phyloP scores from a whole-genome alignment of 441 rosid genomes.

The Euphorbia schlechtendalii region DNA sequence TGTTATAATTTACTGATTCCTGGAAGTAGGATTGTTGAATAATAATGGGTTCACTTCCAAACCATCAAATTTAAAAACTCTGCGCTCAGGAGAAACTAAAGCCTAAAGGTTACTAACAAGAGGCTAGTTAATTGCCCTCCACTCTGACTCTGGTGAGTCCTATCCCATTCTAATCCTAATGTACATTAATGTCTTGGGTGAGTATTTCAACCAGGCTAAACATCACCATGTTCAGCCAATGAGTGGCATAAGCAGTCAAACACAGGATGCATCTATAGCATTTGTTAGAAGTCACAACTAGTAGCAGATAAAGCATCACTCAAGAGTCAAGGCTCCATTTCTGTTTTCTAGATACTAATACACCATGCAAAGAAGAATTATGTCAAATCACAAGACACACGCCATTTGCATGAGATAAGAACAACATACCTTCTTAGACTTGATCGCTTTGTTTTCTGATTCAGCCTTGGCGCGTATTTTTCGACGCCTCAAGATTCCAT shows the following conservation, averaged over 20 bases:
- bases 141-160: neutral
- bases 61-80: neutral
- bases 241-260: slow-evolving; percentile 1
- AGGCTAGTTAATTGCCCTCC: neutral
- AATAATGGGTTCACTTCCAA: neutral
- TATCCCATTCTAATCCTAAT: neutral
- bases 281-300: neutral
- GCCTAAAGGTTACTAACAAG: neutral
- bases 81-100: neutral
- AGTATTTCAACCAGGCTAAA: no score
- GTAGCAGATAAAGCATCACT: no score
- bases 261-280: neutral
- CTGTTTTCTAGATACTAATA: neutral
- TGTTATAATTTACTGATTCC: neutral
- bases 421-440: slow-evolving; percentile 60
- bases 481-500: slow-evolving; percentile 87
- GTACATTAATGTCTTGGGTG: no score
- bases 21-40: neutral
- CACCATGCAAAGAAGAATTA: neutral
- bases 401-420: neutral
- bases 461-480: slow-evolving; percentile 92
- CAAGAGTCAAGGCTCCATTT: neutral
- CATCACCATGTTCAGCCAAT: neutral
- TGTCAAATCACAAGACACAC: neutral
- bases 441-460: slow-evolving; percentile 50